These are phyloP conservation scores for Hypsizygus marmoreus DNA, from an alignment of 768 basidiomycete species.

Conservation along the genomic window DNA sequence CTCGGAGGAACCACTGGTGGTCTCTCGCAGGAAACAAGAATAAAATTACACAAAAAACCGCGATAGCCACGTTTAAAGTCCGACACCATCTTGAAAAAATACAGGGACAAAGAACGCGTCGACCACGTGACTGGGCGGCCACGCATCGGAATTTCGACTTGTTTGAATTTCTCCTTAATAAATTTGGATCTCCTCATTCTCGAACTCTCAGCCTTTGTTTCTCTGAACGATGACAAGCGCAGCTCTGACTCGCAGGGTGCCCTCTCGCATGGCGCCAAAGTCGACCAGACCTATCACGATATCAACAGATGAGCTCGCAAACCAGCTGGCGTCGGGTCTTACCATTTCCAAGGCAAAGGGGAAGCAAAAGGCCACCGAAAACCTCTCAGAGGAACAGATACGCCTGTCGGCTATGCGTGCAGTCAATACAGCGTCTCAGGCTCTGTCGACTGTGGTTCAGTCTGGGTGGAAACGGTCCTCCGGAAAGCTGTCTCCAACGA, in stretches of 20 bases:
- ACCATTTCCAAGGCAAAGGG: slow-evolving; percentile 30
- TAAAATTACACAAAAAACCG: too few species aligned
- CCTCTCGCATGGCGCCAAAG: background rate
- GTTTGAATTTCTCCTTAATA: background rate
- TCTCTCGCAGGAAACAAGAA: too few species aligned
- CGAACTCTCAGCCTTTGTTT: background rate
- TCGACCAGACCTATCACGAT: background rate
- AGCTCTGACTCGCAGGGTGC: background rate
- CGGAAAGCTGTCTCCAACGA: slow-evolving; percentile 28
- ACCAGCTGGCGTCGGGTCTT: slow-evolving; percentile 28
- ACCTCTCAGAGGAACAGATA: slow-evolving; percentile 33
- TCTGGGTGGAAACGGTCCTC: slow-evolving; percentile 59
- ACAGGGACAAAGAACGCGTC: slow-evolving; percentile 4
- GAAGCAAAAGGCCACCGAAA: slow-evolving; percentile 26
- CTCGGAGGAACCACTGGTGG: too few species aligned
- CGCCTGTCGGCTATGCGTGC: slow-evolving; percentile 56
- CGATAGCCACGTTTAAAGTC: too few species aligned
- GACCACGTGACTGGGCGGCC: background rate
- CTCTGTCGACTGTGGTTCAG: slow-evolving; percentile 51
- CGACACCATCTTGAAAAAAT: too few species aligned
- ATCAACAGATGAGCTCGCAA: slow-evolving; percentile 29
- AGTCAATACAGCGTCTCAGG: slow-evolving; percentile 64
- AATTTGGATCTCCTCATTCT: background rate
- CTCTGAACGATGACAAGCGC: background rate
- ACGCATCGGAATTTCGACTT: background rate